A percentile compares a stretch with the other conserved stretches of the same genome.
Evolutionary conservation across 352 stramenopile species (phyloP).

Genomic region (Globisporangium orthogonon): DNA sequence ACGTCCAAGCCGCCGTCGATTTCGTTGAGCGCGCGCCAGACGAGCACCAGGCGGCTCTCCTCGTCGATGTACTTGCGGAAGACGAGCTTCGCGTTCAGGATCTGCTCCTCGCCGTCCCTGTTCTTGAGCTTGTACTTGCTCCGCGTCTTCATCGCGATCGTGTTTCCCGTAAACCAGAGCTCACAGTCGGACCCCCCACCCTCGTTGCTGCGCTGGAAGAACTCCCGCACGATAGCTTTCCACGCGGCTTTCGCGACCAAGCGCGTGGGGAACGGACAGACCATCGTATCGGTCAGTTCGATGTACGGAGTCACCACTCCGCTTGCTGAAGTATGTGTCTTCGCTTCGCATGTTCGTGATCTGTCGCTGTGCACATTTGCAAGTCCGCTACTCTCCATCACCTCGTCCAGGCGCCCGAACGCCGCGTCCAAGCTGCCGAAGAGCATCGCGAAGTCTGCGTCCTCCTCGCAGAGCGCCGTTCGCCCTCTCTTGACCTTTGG

Average conservation of each 20-base stretch:
- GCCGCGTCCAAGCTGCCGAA: slow-evolving; percentile 1
- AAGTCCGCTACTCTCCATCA: no score
- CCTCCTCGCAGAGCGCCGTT: neutral
- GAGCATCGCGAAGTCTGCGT: slow-evolving; percentile 2
- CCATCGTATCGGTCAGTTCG: no score
- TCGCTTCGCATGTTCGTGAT: no score
- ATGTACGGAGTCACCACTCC: neutral
- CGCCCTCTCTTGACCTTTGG: slow-evolving; percentile 1
- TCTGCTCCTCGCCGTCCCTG: neutral
- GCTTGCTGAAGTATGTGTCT: neutral
- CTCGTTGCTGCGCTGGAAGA: neutral
- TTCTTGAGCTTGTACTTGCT: slow-evolving; percentile 1
- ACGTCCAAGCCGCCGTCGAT: neutral
- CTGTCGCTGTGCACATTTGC: no score
- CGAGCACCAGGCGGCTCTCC: slow-evolving; percentile 10
- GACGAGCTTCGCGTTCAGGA: slow-evolving; percentile 9
- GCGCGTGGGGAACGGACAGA: slow-evolving; percentile 1
- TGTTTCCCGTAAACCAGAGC: slow-evolving; percentile 6
- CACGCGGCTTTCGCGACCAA: slow-evolving; percentile 2
- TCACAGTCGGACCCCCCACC: neutral
- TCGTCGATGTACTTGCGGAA: slow-evolving; percentile 9
- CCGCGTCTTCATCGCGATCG: slow-evolving; percentile 5
- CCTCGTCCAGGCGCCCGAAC: neutral
- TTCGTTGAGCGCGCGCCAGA: slow-evolving; percentile 1
- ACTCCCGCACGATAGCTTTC: neutral